Percentiles rank a stretch among this genome's conserved stretches.
Evolutionary conservation across 768 basidiomycete species (phyloP).

Genomic region (Pseudohyphozyma bogoriensis): DNA sequence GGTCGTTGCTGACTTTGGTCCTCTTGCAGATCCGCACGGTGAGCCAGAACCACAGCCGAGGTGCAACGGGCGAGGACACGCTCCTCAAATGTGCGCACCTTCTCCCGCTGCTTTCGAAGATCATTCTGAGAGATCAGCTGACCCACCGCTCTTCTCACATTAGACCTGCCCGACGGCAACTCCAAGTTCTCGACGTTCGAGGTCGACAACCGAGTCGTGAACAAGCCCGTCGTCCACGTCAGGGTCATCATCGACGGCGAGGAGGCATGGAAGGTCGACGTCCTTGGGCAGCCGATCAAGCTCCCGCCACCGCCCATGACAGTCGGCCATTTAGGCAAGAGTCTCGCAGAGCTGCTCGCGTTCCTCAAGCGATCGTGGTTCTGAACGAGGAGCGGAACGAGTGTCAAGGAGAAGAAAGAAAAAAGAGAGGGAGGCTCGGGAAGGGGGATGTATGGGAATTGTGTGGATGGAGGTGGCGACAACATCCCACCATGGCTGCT

Average conservation of each 20-base stretch:
- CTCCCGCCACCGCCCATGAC: not conserved
- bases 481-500: too few species aligned
- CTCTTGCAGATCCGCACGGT: slow-evolving; percentile 26
- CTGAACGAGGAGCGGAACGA: not conserved
- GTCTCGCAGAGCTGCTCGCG: slow-evolving; percentile 26
- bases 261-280: slow-evolving; percentile 25
- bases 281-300: slow-evolving; percentile 28
- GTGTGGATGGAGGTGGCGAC: too few species aligned
- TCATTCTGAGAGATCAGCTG: too few species aligned
- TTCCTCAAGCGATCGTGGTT: slow-evolving; percentile 3
- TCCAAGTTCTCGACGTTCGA: slow-evolving; percentile 63
- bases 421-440: not conserved
- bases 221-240: slow-evolving; percentile 48
- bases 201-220: slow-evolving; percentile 52
- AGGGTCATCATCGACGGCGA: slow-evolving; percentile 49
- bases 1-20: slow-evolving; percentile 24
- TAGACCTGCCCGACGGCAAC: slow-evolving; percentile 55
- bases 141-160: slow-evolving; percentile 38
- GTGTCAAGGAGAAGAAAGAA: not conserved
- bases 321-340: slow-evolving; percentile 22
- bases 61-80: slow-evolving; percentile 31
- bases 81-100: slow-evolving; percentile 29
- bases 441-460: too few species aligned
- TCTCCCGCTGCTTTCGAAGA: slow-evolving; percentile 28
- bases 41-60: slow-evolving; percentile 17